These are phyloP conservation scores for Russula vinacea DNA, from an alignment of 768 basidiomycete genomes.

Conservation along the genomic window DNA sequence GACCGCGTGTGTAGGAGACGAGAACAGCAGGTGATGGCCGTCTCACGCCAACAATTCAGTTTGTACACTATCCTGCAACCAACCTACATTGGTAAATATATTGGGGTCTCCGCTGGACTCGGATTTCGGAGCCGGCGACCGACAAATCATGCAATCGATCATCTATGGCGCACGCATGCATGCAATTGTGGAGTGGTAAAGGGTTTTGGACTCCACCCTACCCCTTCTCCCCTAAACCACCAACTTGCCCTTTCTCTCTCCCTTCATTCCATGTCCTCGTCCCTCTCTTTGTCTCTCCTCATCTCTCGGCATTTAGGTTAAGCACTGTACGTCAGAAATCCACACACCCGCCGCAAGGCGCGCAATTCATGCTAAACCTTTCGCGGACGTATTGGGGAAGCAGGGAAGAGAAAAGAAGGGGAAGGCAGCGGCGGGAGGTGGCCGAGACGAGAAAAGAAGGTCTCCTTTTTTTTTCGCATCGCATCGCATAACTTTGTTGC, in stretches of 20 bases:
- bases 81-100: too few relatives aligned
- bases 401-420: too few relatives aligned
- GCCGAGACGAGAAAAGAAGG: too few relatives aligned
- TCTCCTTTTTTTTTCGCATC: not conserved
- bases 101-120: not conserved
- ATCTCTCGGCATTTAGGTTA: not conserved
- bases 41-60: too few relatives aligned
- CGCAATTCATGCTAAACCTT: too few relatives aligned
- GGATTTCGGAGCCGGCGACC: not conserved
- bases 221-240: slow-evolving; percentile 15
- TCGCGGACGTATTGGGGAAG: too few relatives aligned
- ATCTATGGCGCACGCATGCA: not conserved
- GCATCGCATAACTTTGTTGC: not conserved
- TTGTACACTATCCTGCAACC: too few relatives aligned
- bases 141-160: not conserved
- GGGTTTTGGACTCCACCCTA: not conserved
- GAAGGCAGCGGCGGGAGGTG: too few relatives aligned
- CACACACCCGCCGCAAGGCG: not conserved
- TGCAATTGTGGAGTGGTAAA: not conserved
- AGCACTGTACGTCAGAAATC: not conserved
- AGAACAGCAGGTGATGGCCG: not conserved
- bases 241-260: not conserved
- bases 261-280: too few relatives aligned
- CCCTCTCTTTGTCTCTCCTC: not conserved
- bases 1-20: not conserved